phyloP scores from a whole-genome alignment of 345 rosid genomes.

The Pelargonium nanum region DNA sequence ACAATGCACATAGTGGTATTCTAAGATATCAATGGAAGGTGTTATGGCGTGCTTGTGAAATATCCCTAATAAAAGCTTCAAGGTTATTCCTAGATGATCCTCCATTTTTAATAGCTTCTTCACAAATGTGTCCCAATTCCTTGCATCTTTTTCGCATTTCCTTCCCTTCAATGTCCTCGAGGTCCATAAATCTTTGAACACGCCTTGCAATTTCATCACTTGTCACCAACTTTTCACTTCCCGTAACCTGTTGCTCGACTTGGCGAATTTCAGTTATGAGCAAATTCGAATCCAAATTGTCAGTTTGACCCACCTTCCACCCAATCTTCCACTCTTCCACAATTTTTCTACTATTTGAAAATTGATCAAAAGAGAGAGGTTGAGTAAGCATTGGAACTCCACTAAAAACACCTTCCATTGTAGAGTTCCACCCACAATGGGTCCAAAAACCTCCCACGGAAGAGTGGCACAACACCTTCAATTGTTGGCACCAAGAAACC shows the following conservation, averaged over 20 bases:
- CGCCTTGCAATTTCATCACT: conserved; percentile 8
- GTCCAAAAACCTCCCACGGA: conserved; percentile 28
- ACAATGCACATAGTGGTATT: too few species aligned
- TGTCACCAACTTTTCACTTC: not conserved
- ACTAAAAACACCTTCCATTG: conserved; percentile 14
- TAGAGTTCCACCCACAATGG: conserved; percentile 28
- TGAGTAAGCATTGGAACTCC: conserved; percentile 24
- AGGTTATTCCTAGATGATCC: conserved; percentile 18
- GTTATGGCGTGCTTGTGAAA: too few species aligned
- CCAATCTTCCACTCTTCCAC: conserved; percentile 27
- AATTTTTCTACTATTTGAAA: conserved; percentile 13
- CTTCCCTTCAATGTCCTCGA: conserved; percentile 8
- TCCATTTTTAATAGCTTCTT: conserved; percentile 30
- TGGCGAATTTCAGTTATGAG: too few species aligned
- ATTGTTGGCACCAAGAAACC: conserved; percentile 53
- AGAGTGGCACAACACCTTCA: conserved; percentile 22
- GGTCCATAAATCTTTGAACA: conserved; percentile 9
- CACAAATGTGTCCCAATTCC: conserved; percentile 5
- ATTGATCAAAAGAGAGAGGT: conserved; percentile 19
- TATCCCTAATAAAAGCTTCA: not conserved
- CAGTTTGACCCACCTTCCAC: conserved; percentile 14
- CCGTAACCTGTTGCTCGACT: too few species aligned
- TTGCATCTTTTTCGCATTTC: conserved; percentile 13
- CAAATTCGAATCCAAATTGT: too few species aligned
- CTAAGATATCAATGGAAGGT: too few species aligned